These are phyloP conservation scores for Podila verticillata DNA, from an alignment of 192 early-diverging fungal species.

Conservation along the genomic window DNA sequence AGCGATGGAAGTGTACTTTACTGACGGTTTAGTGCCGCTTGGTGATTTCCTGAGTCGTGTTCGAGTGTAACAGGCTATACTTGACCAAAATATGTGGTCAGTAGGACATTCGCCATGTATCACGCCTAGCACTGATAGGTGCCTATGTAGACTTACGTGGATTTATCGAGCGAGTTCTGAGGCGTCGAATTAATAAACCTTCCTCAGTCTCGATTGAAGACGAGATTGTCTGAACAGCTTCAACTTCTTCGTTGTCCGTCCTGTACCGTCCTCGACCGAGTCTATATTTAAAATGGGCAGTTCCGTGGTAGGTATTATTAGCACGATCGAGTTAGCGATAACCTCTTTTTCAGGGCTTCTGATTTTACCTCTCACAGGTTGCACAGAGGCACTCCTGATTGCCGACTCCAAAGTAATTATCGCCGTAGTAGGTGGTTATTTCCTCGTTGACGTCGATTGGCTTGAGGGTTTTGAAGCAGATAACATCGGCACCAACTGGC, in stretches of 20 bases:
- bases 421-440: slow-evolving; percentile 67
- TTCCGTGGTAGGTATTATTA: not conserved
- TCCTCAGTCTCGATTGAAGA: not conserved
- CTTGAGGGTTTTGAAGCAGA: slow-evolving; percentile 64
- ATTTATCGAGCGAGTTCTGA: not conserved
- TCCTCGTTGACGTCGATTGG: slow-evolving; percentile 65
- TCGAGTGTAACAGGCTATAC: too few species aligned
- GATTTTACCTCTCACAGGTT: slow-evolving; percentile 61
- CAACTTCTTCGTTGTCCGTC: not conserved
- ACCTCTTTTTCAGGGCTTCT: not conserved
- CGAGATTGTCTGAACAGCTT: not conserved
- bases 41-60: too few species aligned
- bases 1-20: too few species aligned
- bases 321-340: too few species aligned
- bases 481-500: slow-evolving; percentile 53
- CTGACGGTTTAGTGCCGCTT: too few species aligned
- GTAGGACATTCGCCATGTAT: too few species aligned
- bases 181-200: not conserved
- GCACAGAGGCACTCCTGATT: slow-evolving; percentile 70
- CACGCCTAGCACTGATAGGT: too few species aligned
- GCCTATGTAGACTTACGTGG: too few species aligned
- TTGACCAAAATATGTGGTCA: too few species aligned
- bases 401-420: slow-evolving; percentile 68
- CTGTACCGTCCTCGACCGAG: not conserved
- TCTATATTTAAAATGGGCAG: not conserved